Percentiles rank a stretch among this genome's conserved stretches.
phyloP scores from a whole-genome alignment of 805 yeast species.

The Candida morakotiae region DNA sequence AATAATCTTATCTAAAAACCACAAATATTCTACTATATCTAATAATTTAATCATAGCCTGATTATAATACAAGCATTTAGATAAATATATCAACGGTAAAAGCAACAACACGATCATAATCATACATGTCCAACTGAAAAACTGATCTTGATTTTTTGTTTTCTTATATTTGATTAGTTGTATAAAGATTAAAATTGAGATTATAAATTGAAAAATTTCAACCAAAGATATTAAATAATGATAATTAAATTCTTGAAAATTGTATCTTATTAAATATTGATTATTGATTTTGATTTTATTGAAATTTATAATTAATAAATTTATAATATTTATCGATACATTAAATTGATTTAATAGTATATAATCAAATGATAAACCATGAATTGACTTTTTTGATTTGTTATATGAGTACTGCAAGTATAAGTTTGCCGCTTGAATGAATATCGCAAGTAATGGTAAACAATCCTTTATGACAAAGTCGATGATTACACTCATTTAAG shows the following conservation, averaged over 20 bases:
- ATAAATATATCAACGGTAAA: no score
- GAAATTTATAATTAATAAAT: not conserved
- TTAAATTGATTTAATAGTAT: conserved; percentile 3
- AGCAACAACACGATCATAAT: no score
- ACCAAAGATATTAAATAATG: conserved; percentile 1
- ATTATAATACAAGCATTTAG: not conserved
- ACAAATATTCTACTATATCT: conserved; percentile 39
- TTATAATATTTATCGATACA: not conserved
- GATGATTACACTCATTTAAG: not conserved
- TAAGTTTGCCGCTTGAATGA: conserved; percentile 5
- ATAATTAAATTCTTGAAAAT: conserved; percentile 19
- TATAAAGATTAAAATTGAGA: conserved; percentile 13
- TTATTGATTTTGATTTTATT: not conserved
- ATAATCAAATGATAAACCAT: conserved; percentile 18
- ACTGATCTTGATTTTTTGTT: conserved; percentile 34
- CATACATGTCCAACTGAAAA: conserved; percentile 19
- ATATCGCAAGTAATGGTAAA: not conserved
- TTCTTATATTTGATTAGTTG: conserved; percentile 23
- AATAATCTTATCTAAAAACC: conserved; percentile 29
- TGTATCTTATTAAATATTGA: conserved; percentile 23
- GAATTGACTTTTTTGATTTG: conserved; percentile 14
- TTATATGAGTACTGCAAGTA: conserved; percentile 11
- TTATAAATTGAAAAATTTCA: conserved; percentile 4
- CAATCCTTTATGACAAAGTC: not conserved
- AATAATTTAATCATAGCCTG: conserved; percentile 20